A percentile compares a stretch with the other conserved stretches of the same genome.
Conservation (phyloP, 768 basidiomycete species). For the Collybia mongolica region DNA sequence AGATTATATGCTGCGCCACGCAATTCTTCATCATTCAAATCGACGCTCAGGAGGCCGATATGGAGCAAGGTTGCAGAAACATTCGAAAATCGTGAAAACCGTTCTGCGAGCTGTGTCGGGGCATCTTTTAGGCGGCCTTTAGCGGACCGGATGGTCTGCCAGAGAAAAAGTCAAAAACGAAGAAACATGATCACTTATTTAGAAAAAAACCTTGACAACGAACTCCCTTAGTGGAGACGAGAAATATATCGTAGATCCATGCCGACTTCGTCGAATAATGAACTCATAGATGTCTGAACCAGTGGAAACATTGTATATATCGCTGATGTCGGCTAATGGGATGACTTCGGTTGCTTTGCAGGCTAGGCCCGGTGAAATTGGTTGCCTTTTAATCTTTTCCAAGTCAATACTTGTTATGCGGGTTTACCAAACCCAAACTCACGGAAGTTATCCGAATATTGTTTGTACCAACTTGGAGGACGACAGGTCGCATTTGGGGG, state of each 20-base stretch:
- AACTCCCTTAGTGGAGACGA: conserved; percentile 66
- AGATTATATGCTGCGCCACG: conserved; percentile 79
- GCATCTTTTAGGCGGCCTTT: conserved; percentile 67
- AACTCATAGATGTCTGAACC: conserved; percentile 77
- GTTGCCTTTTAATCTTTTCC: conserved; percentile 62
- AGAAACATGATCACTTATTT: background rate
- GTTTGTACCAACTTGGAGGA: conserved; percentile 61
- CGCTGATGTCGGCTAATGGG: conserved; percentile 77
- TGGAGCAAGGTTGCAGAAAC: conserved; percentile 87
- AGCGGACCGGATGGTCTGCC: conserved; percentile 69
- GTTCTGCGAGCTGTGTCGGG: conserved; percentile 51
- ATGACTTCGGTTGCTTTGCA: conserved; percentile 85
- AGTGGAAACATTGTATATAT: conserved; percentile 79
- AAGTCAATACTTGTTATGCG: conserved; percentile 1
- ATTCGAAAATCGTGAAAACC: conserved; percentile 78
- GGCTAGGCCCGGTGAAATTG: conserved; percentile 64
- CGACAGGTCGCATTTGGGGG: conserved; percentile 69
- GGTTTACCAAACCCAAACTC: conserved; percentile 19
- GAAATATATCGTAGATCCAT: conserved; percentile 74
- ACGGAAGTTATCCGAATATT: conserved; percentile 81
- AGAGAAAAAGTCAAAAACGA: conserved; percentile 1
- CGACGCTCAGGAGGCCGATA: conserved; percentile 78
- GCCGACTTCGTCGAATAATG: conserved; percentile 71
- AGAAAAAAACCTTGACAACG: conserved; percentile 64
- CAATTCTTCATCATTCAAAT: conserved; percentile 72